phyloP scores from a whole-genome alignment of 305 asterid species.

The Plantago lanceolata region DNA sequence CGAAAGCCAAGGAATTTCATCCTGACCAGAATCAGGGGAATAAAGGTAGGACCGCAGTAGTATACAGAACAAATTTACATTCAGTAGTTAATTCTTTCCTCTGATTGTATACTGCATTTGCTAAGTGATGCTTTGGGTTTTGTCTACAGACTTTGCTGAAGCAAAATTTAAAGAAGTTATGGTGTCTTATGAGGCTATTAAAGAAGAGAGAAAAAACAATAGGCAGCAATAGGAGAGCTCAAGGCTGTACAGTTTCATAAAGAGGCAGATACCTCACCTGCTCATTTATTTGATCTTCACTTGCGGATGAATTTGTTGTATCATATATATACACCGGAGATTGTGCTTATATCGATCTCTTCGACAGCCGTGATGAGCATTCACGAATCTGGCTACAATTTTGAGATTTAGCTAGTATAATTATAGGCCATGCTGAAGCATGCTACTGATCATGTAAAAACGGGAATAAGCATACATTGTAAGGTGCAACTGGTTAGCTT shows the following conservation, averaged over 20 bases:
- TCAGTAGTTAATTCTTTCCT: constrained; percentile 1
- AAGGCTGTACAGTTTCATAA: neutral
- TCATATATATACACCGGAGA: neutral
- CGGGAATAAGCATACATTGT: neutral
- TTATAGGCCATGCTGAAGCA: neutral
- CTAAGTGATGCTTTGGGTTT: constrained; percentile 4
- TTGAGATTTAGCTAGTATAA: neutral
- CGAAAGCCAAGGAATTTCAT: constrained; percentile 81
- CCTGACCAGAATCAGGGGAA: constrained; percentile 91
- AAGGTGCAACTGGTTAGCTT: neutral
- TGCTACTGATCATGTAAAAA: constrained; percentile 3
- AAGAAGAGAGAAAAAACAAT: constrained; percentile 56
- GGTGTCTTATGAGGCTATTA: constrained; percentile 83
- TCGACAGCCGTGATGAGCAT: neutral
- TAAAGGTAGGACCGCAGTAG: constrained; percentile 53
- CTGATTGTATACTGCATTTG: constrained; percentile 10
- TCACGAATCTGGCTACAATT: neutral
- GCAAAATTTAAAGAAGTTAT: constrained; percentile 83
- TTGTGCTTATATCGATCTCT: neutral
- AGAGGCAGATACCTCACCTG: neutral
- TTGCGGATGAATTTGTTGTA: neutral
- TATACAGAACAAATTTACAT: constrained; percentile 3
- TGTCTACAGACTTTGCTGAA: constrained; percentile 61
- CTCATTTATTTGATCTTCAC: neutral
- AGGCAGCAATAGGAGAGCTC: constrained; percentile 1